Base-by-base conservation (phyloP, 2,329 filamentous ascomycete species). In the Dendryphion nanum region DNA sequence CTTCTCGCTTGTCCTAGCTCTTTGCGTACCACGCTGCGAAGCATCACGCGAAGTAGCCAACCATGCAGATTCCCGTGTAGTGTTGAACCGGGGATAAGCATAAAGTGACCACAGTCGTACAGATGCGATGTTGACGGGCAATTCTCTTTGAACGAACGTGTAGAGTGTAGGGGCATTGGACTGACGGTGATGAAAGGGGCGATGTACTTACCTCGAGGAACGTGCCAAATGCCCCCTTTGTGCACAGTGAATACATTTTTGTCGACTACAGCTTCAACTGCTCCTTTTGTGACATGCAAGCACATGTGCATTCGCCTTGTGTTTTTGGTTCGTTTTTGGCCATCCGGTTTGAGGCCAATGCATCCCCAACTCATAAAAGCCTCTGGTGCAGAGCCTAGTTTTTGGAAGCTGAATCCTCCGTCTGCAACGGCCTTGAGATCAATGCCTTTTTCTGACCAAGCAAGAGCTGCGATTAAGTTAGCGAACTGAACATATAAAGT, bases 291-390 rank as follows among this genome's bases (percentile, higher is more conserved):
- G 19, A 98, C 85, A 54, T 95, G 96, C 66, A 97, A 97, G 1
- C 86, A 83, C 85, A 98, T 93, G 61, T 96, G 89, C 88, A 96
- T 97, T 70, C 86, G 90, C 46, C 91, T 79, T 23, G 86, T 86
- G 67, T 96, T 97, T 75, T 97, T 97, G 33, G 84, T 80, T 51
- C 83, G 81, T 73, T 98, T 98, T 59, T 86, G 81, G 20, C 86
- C 82, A 2, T 85, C 84, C 0, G 88, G 83, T 5, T 89, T 87
- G 35, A 98, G 72, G 55, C 97, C 91, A 24, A 98, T 86, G 36
- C 97, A 78, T 13, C 93, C 93, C 7, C 86, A 85, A 21, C 89
- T 90, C 64, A 97, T 88, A 66, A 95, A 97, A 44, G 86, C 74
- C 18, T 82, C 87, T 13, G 49, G 48, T 40, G 43, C 45, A 4